phyloP scores from a whole-genome alignment of 139 green algal species.

The Tetraselmis striata region DNA sequence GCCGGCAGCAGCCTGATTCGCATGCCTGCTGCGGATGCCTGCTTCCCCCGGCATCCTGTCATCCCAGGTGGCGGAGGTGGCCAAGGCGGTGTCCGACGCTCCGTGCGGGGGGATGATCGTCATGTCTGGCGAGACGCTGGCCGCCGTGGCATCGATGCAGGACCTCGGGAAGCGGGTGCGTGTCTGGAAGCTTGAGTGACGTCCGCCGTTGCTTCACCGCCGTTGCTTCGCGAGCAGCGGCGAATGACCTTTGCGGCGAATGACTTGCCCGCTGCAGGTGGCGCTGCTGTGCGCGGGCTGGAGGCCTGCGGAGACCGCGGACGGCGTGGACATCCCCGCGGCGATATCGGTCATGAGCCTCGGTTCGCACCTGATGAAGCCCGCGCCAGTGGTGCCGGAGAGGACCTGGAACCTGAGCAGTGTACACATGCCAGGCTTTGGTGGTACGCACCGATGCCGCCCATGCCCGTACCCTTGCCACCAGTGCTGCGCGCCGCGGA shows the following conservation, averaged over 20 bases:
- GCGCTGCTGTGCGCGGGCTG: not conserved
- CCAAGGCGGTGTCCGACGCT: not conserved
- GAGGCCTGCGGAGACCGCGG: not conserved
- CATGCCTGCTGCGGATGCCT: no score
- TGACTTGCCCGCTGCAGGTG: no score
- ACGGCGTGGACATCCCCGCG: not conserved
- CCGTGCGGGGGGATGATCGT: slow-evolving; percentile 1
- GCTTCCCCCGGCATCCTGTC: no score
- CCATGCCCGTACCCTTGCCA: no score
- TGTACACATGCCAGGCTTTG: no score
- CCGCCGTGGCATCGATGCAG: not conserved
- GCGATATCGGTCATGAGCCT: not conserved
- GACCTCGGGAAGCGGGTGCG: not conserved
- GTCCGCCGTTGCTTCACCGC: not conserved
- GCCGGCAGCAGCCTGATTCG: no score
- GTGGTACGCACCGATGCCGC: no score
- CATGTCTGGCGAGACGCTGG: slow-evolving; percentile 2
- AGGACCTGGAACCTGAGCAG: no score
- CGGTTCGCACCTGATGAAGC: not conserved
- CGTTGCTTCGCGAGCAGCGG: no score
- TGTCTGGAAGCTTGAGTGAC: not conserved
- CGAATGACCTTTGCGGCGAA: no score
- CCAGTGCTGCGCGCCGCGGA: no score
- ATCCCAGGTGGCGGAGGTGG: not conserved
- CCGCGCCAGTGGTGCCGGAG: no score